These are phyloP conservation scores for Aspergillus chevalieri DNA, from an alignment of 2,329 filamentous ascomycete genomes.

Conservation along the genomic window DNA sequence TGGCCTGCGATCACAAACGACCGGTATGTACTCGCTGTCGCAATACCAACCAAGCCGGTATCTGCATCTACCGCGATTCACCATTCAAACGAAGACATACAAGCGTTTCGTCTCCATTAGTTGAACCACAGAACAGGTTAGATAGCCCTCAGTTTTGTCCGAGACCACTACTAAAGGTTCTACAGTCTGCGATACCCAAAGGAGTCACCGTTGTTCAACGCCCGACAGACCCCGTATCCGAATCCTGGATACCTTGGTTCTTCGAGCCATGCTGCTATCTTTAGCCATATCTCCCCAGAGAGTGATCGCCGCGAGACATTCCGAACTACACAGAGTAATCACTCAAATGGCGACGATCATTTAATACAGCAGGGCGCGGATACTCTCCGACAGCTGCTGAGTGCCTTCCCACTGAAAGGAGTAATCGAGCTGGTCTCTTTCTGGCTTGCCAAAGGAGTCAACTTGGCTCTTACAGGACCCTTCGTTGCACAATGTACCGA, in stretches of 20 bases:
- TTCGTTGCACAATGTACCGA: too few species aligned
- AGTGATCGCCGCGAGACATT: constrained; percentile 5
- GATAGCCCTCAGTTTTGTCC: neutral
- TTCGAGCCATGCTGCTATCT: constrained; percentile 25
- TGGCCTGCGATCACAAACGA: constrained; percentile 2
- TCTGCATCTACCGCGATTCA: constrained; percentile 22
- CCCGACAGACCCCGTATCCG: constrained; percentile 20
- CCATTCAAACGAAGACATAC: constrained; percentile 19
- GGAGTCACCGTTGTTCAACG: constrained; percentile 14
- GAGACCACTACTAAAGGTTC: neutral
- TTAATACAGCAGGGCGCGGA: constrained; percentile 20
- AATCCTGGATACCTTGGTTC: constrained; percentile 24
- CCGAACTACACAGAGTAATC: constrained; percentile 1
- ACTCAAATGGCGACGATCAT: constrained; percentile 17
- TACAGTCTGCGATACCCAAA: constrained; percentile 12
- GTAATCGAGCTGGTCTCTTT: constrained; percentile 12
- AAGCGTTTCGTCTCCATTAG: constrained; percentile 2
- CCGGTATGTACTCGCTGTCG: constrained; percentile 2
- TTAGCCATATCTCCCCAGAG: constrained; percentile 21
- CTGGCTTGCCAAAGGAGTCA: neutral
- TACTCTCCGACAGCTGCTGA: constrained; percentile 17
- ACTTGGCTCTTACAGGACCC: too few species aligned
- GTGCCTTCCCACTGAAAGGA: constrained; percentile 11
- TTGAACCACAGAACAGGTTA: neutral
- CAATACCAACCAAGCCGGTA: constrained; percentile 13